phyloP scores from a whole-genome alignment of 2,329 filamentous ascomycete genomes.

The Botrytis sinoallii region DNA sequence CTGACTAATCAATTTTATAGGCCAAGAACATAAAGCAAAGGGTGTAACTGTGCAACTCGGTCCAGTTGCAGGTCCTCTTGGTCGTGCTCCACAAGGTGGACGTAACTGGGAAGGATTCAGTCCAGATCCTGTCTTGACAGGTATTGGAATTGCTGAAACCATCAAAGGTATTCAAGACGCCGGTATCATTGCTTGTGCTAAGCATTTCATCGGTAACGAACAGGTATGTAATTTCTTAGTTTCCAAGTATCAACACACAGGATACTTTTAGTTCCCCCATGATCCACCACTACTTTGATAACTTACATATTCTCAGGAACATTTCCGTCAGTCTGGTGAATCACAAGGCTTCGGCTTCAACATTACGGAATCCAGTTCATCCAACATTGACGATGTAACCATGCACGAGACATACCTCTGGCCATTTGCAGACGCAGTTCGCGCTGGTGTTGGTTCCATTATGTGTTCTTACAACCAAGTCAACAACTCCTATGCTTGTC shows the following conservation, averaged over 20 bases:
- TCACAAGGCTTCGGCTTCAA: conserved; percentile 58
- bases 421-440: conserved; percentile 58
- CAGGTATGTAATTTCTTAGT: conserved; percentile 49
- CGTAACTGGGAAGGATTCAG: conserved; percentile 68
- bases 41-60: conserved; percentile 71
- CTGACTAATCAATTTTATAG: background rate
- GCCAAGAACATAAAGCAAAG: conserved; percentile 65
- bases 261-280: background rate
- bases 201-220: conserved; percentile 70
- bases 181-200: conserved; percentile 79
- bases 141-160: conserved; percentile 67
- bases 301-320: conserved; percentile 53
- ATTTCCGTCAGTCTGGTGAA: conserved; percentile 37
- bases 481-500: conserved; percentile 78
- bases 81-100: conserved; percentile 64
- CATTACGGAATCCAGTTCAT: conserved; percentile 56
- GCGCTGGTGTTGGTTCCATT: conserved; percentile 72
- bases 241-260: background rate
- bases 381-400: conserved; percentile 57
- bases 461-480: conserved; percentile 86
- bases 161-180: conserved; percentile 78
- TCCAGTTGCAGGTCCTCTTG: conserved; percentile 70
- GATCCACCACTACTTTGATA: conserved; percentile 43
- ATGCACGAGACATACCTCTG: conserved; percentile 60
- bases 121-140: conserved; percentile 69